Base-by-base conservation (phyloP, 2,329 filamentous ascomycete genomes). In the Ophiostoma populinum region DNA sequence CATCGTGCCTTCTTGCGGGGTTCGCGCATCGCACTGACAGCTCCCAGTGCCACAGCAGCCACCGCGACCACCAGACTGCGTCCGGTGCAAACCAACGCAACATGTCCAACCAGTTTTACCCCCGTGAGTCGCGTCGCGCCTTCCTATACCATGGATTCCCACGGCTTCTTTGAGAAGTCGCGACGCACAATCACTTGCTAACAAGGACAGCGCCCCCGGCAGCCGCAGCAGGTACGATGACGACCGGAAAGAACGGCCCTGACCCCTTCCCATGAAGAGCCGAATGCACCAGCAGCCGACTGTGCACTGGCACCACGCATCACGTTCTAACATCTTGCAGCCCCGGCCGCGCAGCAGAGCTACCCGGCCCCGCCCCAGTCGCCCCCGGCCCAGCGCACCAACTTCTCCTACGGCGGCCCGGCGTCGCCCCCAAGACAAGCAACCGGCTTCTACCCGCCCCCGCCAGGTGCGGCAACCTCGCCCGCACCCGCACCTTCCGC, bases 341-440 rank as follows among this genome's bases (percentile, higher is more conserved):
- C 36, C 19, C 43, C 24, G 7, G 22, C 32, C 28, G 39, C 36
- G 7, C 46, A 43, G 35, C 47, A 45, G 40, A 52, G 37, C 45
- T 55, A 56, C 29, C 52, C 54, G 4, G 51, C 52, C 21, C 54
- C 54, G 33, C 54, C 54, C 22, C 49, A 50, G 46, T 55, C 53
- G 21, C 51, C 54, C 13, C 53, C 54, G 13, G 52, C 53, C 11
- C 49, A 46, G 16, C 47, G 52, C 41, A 54, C 52, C 37, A 52
- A 51, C 39, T 55, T 56, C 42, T 53, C 53, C 7, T 56, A 55
- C 35, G 37, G 38, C 28, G 41, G 42, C 6, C 30, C 36, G 25
- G 47, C 49, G n/a, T 36, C 52, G 15, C 51, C 39, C n/a, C 30
- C 34, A 16, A 32, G 27, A 13, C 32, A 30, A 13, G 16, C 35